Evolutionary conservation across 805 yeast genomes (phyloP).

Genomic region (Schwanniomyces yamadae): DNA sequence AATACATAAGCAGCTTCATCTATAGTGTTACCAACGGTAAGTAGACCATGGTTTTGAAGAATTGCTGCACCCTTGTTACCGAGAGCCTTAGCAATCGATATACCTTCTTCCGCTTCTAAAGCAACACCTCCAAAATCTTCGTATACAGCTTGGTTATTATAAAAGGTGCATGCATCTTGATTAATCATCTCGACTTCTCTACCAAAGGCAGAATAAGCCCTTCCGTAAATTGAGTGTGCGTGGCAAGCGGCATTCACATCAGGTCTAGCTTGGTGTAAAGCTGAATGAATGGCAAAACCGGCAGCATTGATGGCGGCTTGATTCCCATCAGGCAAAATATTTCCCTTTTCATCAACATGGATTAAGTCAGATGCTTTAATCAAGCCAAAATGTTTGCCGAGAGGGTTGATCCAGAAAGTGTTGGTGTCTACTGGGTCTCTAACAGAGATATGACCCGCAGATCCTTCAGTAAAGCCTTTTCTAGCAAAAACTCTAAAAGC

Average conservation of each 20-base stretch:
- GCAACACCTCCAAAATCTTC: constrained; percentile 78
- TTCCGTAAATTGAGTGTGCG: constrained; percentile 40
- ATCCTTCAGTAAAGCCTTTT: constrained; percentile 71
- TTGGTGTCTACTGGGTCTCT: constrained; percentile 79
- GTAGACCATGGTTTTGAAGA: constrained; percentile 34
- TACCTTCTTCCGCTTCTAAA: constrained; percentile 30
- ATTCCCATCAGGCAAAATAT: constrained; percentile 38
- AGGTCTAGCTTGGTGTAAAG: constrained; percentile 38
- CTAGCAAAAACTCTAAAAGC: constrained; percentile 84
- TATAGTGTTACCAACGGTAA: constrained; percentile 34
- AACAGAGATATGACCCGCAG: constrained; percentile 83
- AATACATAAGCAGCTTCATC: constrained; percentile 39
- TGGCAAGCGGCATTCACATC: constrained; percentile 43
- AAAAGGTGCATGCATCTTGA: constrained; percentile 72
- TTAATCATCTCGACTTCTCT: constrained; percentile 66
- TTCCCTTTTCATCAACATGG: constrained; percentile 37
- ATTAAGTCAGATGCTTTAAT: constrained; percentile 40
- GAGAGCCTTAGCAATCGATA: constrained; percentile 27
- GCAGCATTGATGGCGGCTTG: constrained; percentile 42
- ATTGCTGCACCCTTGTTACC: constrained; percentile 32
- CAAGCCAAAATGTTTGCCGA: constrained; percentile 67
- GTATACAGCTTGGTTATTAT: constrained; percentile 66
- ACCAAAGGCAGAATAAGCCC: constrained; percentile 38
- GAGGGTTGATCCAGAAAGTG: constrained; percentile 88
- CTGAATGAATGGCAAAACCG: constrained; percentile 41